phyloP scores from a whole-genome alignment of 805 yeast genomes.

The Dipodascopsis tothii region DNA sequence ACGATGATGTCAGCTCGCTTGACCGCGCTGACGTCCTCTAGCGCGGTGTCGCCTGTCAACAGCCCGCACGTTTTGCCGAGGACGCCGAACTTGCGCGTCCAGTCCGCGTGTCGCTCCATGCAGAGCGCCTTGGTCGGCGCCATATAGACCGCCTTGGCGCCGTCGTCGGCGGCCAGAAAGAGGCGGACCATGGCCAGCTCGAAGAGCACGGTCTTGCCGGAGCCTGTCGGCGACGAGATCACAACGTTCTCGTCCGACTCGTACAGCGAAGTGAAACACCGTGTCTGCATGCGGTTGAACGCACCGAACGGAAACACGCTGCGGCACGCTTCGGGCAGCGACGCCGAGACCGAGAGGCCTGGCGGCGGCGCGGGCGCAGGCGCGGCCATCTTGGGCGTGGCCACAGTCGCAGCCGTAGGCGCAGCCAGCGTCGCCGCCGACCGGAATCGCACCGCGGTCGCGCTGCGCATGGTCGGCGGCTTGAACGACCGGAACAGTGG shows the following conservation, averaged over 20 bases:
- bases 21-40: slow-evolving; percentile 38
- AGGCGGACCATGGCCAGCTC: slow-evolving; percentile 50
- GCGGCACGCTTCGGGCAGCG: too few relatives aligned
- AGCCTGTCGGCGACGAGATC: slow-evolving; percentile 51
- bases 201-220: slow-evolving; percentile 51
- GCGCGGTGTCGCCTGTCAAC: slow-evolving; percentile 49
- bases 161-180: slow-evolving; percentile 34
- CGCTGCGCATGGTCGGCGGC: too few relatives aligned
- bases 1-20: slow-evolving; percentile 46
- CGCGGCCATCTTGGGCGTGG: too few relatives aligned
- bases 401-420: too few relatives aligned
- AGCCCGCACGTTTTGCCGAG: slow-evolving; percentile 41
- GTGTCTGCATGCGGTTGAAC: slow-evolving; percentile 72
- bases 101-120: slow-evolving; percentile 41
- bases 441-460: too few relatives aligned
- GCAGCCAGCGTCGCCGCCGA: too few relatives aligned
- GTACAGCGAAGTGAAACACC: slow-evolving; percentile 54
- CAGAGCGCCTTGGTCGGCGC: slow-evolving; percentile 59
- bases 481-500: too few relatives aligned
- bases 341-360: too few relatives aligned
- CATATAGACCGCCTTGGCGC: slow-evolving; percentile 38
- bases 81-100: slow-evolving; percentile 38
- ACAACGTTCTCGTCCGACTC: slow-evolving; percentile 42
- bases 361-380: too few relatives aligned
- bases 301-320: slow-evolving; percentile 37